A percentile compares a stretch with the other conserved stretches of the same genome.
These are phyloP conservation scores for Cercophora sp. DNA, from an alignment of 495 filamentous ascomycete species.

Conservation along the genomic window DNA sequence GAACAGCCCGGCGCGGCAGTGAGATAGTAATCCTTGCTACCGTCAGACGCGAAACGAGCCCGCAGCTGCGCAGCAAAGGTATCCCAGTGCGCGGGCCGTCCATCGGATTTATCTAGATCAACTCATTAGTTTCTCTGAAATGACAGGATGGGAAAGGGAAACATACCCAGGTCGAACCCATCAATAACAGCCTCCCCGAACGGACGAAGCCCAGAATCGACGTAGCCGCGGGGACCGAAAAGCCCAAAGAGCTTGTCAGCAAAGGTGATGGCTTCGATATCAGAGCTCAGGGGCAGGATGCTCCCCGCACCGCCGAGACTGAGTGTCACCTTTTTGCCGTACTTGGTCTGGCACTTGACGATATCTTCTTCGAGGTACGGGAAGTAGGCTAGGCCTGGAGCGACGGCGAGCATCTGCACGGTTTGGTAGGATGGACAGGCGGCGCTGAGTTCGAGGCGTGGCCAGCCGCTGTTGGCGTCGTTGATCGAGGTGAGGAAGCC, in stretches of 20 bases:
- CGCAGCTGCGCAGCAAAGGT: slow-evolving; percentile 10
- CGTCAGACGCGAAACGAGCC: slow-evolving; percentile 7
- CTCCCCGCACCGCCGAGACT: slow-evolving; percentile 53
- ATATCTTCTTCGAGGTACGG: slow-evolving; percentile 42
- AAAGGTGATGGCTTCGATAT: slow-evolving; percentile 46
- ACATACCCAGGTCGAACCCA: slow-evolving; percentile 1
- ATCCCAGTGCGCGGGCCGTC: slow-evolving; percentile 11
- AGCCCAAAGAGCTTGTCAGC: slow-evolving; percentile 60
- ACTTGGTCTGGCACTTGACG: slow-evolving; percentile 48
- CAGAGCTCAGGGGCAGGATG: slow-evolving; percentile 45
- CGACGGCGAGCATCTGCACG: not conserved
- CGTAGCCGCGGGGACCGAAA: slow-evolving; percentile 46
- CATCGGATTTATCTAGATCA: slow-evolving; percentile 24
- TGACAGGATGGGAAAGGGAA: not conserved
- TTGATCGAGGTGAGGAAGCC: slow-evolving; percentile 16
- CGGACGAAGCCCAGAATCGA: not conserved
- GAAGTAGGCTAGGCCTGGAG: slow-evolving; percentile 14
- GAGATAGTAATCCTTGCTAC: slow-evolving; percentile 43
- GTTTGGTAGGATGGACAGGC: slow-evolving; percentile 3
- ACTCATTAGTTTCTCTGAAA: not conserved
- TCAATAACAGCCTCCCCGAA: not conserved
- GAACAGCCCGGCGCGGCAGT: slow-evolving; percentile 55
- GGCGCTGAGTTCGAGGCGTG: slow-evolving; percentile 10
- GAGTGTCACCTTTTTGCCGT: slow-evolving; percentile 59
- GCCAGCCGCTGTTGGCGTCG: slow-evolving; percentile 4